A percentile compares a stretch with the other conserved stretches of the same genome.
Conservation (phyloP, 805 yeast species). For the Wickerhamomyces xylosicus region DNA sequence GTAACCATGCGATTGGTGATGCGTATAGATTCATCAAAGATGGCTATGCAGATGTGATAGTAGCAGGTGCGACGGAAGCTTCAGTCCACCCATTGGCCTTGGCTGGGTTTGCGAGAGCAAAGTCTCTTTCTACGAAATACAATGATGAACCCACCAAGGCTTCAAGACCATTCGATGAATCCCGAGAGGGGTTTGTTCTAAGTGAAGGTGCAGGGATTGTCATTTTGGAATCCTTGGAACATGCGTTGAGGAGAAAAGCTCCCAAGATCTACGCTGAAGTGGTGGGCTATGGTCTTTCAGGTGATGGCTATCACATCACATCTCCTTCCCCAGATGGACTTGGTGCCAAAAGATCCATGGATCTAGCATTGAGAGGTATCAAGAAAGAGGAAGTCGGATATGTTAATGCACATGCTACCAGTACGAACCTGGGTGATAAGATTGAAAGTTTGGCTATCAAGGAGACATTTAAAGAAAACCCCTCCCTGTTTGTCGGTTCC, state of each 20-base stretch:
- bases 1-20: slow-evolving; percentile 89
- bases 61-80: slow-evolving; percentile 93
- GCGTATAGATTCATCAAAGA: slow-evolving; percentile 71
- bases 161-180: slow-evolving; percentile 78
- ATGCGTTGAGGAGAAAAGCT: slow-evolving; percentile 57
- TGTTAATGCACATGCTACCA: slow-evolving; percentile 95
- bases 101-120: slow-evolving; percentile 87
- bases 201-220: slow-evolving; percentile 90
- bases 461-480: slow-evolving; percentile 32
- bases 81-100: slow-evolving; percentile 78
- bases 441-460: slow-evolving; percentile 77
- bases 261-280: slow-evolving; percentile 65
- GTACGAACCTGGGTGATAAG: slow-evolving; percentile 79
- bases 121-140: slow-evolving; percentile 57
- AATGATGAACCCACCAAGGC: slow-evolving; percentile 56
- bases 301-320: slow-evolving; percentile 90
- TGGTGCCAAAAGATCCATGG: slow-evolving; percentile 82
- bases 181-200: slow-evolving; percentile 79
- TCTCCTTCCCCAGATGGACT: slow-evolving; percentile 77
- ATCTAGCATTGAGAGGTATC: slow-evolving; percentile 49
- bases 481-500: slow-evolving; percentile 49
- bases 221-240: slow-evolving; percentile 66
- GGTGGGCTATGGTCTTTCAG: slow-evolving; percentile 80
- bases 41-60: slow-evolving; percentile 77
- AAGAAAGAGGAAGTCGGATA: slow-evolving; percentile 49